These are phyloP conservation scores for Metarhizium brunneum DNA, from an alignment of 2,329 filamentous ascomycete genomes.

Conservation along the genomic window DNA sequence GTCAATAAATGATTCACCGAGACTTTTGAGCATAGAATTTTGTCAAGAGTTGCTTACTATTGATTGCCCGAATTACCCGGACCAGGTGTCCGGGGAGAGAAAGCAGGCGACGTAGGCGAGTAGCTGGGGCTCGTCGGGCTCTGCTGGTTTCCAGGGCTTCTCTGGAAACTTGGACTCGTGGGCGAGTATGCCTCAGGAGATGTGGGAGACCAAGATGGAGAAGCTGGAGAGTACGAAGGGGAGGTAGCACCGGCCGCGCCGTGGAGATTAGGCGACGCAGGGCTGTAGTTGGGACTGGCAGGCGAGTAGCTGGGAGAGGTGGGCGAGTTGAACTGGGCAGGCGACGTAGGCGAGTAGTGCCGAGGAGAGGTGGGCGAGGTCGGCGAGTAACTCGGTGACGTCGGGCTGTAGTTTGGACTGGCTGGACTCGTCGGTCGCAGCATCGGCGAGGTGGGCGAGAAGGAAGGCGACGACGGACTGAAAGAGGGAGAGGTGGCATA, in stretches of 20 bases:
- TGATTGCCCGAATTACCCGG: conserved; percentile 33
- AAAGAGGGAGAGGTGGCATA: conserved; percentile 54
- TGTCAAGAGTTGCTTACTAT: conserved; percentile 21
- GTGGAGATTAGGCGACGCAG: conserved; percentile 50
- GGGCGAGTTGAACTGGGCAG: conserved; percentile 62
- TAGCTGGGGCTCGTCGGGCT: conserved; percentile 63
- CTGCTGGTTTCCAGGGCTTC: conserved; percentile 41
- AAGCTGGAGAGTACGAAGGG: conserved; percentile 59
- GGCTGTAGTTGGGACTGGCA: conserved; percentile 62
- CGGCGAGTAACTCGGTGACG: conserved; percentile 56
- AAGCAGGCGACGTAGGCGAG: conserved; percentile 51
- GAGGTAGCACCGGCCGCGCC: conserved; percentile 34
- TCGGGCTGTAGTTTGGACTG: conserved; percentile 55
- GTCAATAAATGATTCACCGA: conserved; percentile 15
- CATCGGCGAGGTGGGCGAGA: conserved; percentile 53
- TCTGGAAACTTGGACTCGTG: conserved; percentile 51
- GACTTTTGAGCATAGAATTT: neutral
- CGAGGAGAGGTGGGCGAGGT: conserved; percentile 48
- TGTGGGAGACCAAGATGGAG: conserved; percentile 70
- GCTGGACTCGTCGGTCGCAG: conserved; percentile 45
- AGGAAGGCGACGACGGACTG: conserved; percentile 53
- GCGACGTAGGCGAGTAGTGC: conserved; percentile 63
- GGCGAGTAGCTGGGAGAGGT: conserved; percentile 67
- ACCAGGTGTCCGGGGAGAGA: conserved; percentile 36
- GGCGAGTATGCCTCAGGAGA: conserved; percentile 57